Evolutionary conservation across 768 basidiomycete species (phyloP).

Genomic region (Suillus subalutaceus): DNA sequence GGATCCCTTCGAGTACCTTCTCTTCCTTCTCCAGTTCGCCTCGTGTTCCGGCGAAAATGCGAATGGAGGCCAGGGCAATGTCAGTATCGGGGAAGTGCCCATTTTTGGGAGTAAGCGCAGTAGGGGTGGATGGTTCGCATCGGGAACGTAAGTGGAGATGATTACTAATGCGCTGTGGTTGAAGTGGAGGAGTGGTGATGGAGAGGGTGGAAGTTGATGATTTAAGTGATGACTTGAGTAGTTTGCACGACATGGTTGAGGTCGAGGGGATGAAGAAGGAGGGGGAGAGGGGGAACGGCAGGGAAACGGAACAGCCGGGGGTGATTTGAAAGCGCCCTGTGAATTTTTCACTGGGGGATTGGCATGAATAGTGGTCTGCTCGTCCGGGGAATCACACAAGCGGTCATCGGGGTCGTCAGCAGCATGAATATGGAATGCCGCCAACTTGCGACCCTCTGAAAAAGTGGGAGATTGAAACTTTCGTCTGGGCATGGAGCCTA

Average conservation of each 20-base stretch:
- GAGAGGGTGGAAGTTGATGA: constrained; percentile 30
- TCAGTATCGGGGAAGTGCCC: constrained; percentile 85
- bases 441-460: constrained; percentile 18
- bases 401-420: constrained; percentile 31
- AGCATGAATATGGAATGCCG: constrained; percentile 23
- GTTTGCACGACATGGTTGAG: constrained; percentile 50
- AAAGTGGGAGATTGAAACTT: constrained; percentile 16
- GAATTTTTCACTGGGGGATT: constrained; percentile 14
- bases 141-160: constrained; percentile 36
- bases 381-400: constrained; percentile 18
- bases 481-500: constrained; percentile 50
- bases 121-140: constrained; percentile 66
- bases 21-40: constrained; percentile 75
- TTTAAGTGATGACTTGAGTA: constrained; percentile 87
- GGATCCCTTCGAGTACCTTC: constrained; percentile 77
- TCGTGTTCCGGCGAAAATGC: constrained; percentile 73
- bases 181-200: constrained; percentile 6
- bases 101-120: constrained; percentile 59
- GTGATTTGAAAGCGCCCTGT: constrained; percentile 20
- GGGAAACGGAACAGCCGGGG: constrained; percentile 45
- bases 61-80: constrained; percentile 61
- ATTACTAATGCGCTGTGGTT: constrained; percentile 7
- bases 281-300: constrained; percentile 30
- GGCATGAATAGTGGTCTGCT: constrained; percentile 9
- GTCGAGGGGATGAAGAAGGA: constrained; percentile 14